Base-by-base conservation (phyloP, 176 grass and related monocot genomes). In the Aegilops bicornis region DNA sequence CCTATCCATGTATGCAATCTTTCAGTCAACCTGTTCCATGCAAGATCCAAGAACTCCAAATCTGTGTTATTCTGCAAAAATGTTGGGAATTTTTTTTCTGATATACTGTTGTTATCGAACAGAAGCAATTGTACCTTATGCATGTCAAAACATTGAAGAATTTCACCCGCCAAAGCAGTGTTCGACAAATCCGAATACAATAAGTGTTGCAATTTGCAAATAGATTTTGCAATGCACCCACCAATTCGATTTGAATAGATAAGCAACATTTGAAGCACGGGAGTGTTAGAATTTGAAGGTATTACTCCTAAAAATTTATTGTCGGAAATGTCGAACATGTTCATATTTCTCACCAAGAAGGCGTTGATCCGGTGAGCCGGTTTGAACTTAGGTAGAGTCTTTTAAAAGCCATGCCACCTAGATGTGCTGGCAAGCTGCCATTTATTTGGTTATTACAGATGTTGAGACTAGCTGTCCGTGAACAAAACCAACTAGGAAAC, bases 191-290 rank as follows among this genome's bases (percentile, higher is more conserved):
- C 52, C 20, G 76, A 5, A 37, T 31, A 3, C 35, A 1, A 2
- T 12, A 91, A 13, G 0, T 40, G 3, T 23, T 69, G 15, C 23
- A 76, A 25, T 12, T 35, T 23, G 15, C 86, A 87, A 27, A 89
- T 83, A 13, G 72, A 92, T 23, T 25, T 6, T 30, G 78, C 64
- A 24, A 92, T 85, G 4, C 20, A 24, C 17, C 85, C 86, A 76
- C 20, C 60, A 43, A 91, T 43, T 16, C 2, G 16, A 47, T 91
- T 91, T 40, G 65, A 82, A 19, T 50, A 85, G 8, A 88, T 32
- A 76, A 64, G n/a, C 30, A 84, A 42, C 5, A 7, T 39, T 27
- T 9, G 0, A 14, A 91, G 61, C 5, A n/a, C 0, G 4, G 64
- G 61, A 42, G 48, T 16, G 42, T 52, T 29, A 47, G 35, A 20